Conservation (phyloP, 805 yeast species). For the Ogataea methanolica region DNA sequence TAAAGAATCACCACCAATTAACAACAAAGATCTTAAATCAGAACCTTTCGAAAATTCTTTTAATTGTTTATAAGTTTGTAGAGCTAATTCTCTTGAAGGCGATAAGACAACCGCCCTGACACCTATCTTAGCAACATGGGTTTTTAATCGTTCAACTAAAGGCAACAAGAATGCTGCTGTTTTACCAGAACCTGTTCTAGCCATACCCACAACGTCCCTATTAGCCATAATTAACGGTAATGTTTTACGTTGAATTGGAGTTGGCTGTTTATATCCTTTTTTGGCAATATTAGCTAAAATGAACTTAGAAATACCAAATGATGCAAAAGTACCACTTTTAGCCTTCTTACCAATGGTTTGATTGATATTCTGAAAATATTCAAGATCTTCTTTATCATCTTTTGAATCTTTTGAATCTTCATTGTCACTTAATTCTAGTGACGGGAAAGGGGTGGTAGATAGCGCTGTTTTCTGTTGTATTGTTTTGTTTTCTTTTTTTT, state of each 20-base stretch:
- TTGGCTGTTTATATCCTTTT: constrained; percentile 91
- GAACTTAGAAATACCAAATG: constrained; percentile 80
- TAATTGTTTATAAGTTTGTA: constrained; percentile 85
- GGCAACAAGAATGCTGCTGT: constrained; percentile 97
- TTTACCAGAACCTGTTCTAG: constrained; percentile 98
- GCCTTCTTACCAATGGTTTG: constrained; percentile 46
- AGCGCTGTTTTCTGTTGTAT: constrained; percentile 11
- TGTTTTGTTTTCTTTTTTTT: constrained; percentile 21
- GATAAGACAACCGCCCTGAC: constrained; percentile 84
- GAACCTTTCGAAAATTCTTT: constrained; percentile 85
- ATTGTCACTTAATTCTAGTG: constrained; percentile 42
- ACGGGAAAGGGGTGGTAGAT: constrained; percentile 28
- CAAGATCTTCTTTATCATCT: constrained; percentile 34
- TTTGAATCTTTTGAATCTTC: constrained; percentile 28
- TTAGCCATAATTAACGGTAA: constrained; percentile 84
- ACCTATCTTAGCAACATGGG: constrained; percentile 84
- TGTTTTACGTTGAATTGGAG: constrained; percentile 96
- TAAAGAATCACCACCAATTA: constrained; percentile 98
- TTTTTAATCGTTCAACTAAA: constrained; percentile 75
- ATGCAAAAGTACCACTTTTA: constrained; percentile 79
- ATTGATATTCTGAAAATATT: constrained; percentile 31
- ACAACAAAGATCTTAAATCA: constrained; percentile 70
- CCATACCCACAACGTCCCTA: constrained; percentile 98
- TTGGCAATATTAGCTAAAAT: constrained; percentile 64
- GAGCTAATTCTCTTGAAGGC: constrained; percentile 94